Evolutionary conservation across 2,329 filamentous ascomycete species (phyloP).

Genomic region (Trichoderma koningiopsis): DNA sequence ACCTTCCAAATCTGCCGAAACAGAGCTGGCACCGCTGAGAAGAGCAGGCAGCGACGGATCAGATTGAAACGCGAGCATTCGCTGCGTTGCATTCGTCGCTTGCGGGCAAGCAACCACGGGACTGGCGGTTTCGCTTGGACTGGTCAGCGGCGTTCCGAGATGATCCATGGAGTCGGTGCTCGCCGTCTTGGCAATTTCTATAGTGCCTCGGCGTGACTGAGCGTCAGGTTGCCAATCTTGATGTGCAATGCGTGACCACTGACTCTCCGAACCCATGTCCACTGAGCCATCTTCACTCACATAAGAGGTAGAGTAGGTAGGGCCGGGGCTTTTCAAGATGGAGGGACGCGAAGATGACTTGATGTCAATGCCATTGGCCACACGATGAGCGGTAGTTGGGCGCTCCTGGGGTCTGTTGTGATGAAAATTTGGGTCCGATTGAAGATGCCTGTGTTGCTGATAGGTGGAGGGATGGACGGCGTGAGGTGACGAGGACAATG

Average conservation of each 20-base stretch:
- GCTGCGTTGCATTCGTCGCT: slow-evolving; percentile 47
- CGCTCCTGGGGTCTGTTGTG: slow-evolving; percentile 45
- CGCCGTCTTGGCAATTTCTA: slow-evolving; percentile 52
- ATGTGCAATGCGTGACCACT: slow-evolving; percentile 45
- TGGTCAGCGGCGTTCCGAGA: slow-evolving; percentile 55
- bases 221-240: slow-evolving; percentile 42
- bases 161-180: slow-evolving; percentile 55
- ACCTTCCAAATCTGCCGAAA: slow-evolving; percentile 63
- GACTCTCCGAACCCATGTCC: slow-evolving; percentile 29
- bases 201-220: slow-evolving; percentile 45
- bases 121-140: slow-evolving; percentile 56
- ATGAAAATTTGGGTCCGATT: slow-evolving; percentile 49
- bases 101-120: slow-evolving; percentile 48
- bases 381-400: slow-evolving; percentile 51
- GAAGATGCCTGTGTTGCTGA: slow-evolving; percentile 42
- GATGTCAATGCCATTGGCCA: slow-evolving; percentile 29
- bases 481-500: slow-evolving; percentile 44
- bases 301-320: background rate
- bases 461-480: slow-evolving; percentile 38
- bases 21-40: slow-evolving; percentile 64
- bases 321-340: slow-evolving; percentile 11
- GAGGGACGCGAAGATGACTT: slow-evolving; percentile 16
- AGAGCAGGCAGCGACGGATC: slow-evolving; percentile 66
- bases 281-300: slow-evolving; percentile 27
- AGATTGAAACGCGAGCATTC: slow-evolving; percentile 59